Evolutionary conservation across 116 monocot species (phyloP).

Genomic region (Papilionanthe hybrid): DNA sequence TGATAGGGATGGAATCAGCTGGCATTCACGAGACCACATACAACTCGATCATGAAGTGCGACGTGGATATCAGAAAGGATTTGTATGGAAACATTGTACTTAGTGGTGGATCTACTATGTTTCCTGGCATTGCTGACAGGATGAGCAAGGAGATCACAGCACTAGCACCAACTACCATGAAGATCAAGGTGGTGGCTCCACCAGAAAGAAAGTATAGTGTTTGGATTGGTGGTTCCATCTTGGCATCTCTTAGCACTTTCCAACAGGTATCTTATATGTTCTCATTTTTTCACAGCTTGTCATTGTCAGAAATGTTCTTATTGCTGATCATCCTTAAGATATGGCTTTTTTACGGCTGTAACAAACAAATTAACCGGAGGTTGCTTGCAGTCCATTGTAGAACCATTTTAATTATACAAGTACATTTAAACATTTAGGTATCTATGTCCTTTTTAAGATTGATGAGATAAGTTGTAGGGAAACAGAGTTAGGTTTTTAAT

Average conservation of each 20-base stretch:
- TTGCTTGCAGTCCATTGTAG: too few relatives aligned
- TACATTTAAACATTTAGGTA: too few relatives aligned
- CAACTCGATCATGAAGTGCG: constrained; percentile 58
- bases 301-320: too few relatives aligned
- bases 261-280: constrained; percentile 31
- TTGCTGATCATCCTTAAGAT: too few relatives aligned
- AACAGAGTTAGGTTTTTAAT: too few relatives aligned
- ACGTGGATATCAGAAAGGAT: constrained; percentile 57
- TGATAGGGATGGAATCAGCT: constrained; percentile 54
- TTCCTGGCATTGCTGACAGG: constrained; percentile 51
- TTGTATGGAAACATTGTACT: constrained; percentile 55
- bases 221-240: constrained; percentile 56
- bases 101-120: constrained; percentile 57
- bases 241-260: constrained; percentile 52
- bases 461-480: too few relatives aligned
- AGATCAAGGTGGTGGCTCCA: constrained; percentile 56
- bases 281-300: too few relatives aligned
- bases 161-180: constrained; percentile 52
- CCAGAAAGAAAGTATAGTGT: constrained; percentile 63
- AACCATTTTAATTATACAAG: too few relatives aligned
- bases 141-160: constrained; percentile 62
- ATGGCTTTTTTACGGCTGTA: too few relatives aligned
- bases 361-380: too few relatives aligned
- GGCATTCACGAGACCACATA: constrained; percentile 55
- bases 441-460: too few relatives aligned